These are phyloP conservation scores for Stephania japonica DNA, from an alignment of 164 flowering plant species.

Conservation along the genomic window DNA sequence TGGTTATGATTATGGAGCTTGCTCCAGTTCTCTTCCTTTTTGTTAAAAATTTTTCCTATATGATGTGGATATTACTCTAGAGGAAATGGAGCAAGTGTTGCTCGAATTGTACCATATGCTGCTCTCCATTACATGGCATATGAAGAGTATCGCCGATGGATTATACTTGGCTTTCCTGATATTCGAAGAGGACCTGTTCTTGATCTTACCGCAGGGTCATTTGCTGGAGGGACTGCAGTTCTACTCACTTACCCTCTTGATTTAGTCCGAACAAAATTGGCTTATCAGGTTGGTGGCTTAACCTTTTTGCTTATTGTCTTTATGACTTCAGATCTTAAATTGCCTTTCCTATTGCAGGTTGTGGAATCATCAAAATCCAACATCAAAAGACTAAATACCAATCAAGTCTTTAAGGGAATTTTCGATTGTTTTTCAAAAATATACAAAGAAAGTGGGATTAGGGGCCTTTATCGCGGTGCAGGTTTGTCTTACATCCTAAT, in stretches of 20 bases:
- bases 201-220: conserved; percentile 90
- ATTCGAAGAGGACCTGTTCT: conserved; percentile 77
- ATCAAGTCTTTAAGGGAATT: conserved; percentile 70
- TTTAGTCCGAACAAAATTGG: conserved; percentile 90
- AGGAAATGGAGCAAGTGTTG: conserved; percentile 98
- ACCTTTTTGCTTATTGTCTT: neutral
- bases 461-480: conserved; percentile 92
- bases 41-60: conserved; percentile 5
- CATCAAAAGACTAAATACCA: conserved; percentile 31
- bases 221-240: conserved; percentile 97
- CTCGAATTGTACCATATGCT: conserved; percentile 95
- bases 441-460: conserved; percentile 57
- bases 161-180: conserved; percentile 54
- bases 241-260: conserved; percentile 93
- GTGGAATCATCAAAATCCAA: conserved; percentile 43
- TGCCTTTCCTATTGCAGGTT: conserved; percentile 41
- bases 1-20: neutral
- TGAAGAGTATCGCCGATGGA: conserved; percentile 89
- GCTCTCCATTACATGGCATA: conserved; percentile 94
- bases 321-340: neutral
- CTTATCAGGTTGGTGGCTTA: conserved; percentile 66
- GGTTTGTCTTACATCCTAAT: conserved; percentile 36
- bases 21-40: conserved; percentile 5
- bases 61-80: conserved; percentile 29
- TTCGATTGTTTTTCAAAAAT: conserved; percentile 74